A percentile compares a stretch with the other conserved stretches of the same genome.
Conservation (phyloP, 352 stramenopile species). For the Phytophthora foliorum region DNA sequence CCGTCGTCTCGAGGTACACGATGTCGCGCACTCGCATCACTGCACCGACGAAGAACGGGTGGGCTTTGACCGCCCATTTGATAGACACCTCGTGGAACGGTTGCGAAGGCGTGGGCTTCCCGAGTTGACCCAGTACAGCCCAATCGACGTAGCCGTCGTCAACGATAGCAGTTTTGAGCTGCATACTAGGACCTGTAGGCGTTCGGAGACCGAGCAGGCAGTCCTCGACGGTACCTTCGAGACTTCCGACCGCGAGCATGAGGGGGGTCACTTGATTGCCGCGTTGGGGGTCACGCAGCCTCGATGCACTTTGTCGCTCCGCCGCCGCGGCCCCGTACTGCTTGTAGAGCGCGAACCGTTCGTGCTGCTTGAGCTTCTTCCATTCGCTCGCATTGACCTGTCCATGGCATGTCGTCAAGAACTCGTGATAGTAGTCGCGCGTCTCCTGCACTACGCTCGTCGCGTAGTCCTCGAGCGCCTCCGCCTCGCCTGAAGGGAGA, state of each 20-base stretch:
- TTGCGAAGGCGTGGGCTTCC: constrained; percentile 44
- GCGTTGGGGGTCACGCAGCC: constrained; percentile 17
- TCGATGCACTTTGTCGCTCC: constrained; percentile 13
- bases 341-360: constrained; percentile 43
- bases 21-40: constrained; percentile 64
- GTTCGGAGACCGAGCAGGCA: constrained; percentile 64
- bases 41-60: constrained; percentile 53
- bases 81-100: constrained; percentile 59
- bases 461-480: constrained; percentile 26
- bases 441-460: constrained; percentile 29
- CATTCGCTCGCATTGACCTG: constrained; percentile 36
- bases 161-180: constrained; percentile 64
- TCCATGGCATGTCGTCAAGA: constrained; percentile 31
- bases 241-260: constrained; percentile 52
- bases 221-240: constrained; percentile 53
- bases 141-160: constrained; percentile 61
- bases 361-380: constrained; percentile 46
- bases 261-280: constrained; percentile 32
- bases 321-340: constrained; percentile 22
- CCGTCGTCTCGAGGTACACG: constrained; percentile 67
- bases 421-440: constrained; percentile 40
- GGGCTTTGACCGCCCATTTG: constrained; percentile 67
- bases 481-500: constrained; percentile 15
- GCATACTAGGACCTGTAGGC: constrained; percentile 55
- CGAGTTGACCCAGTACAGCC: constrained; percentile 52